Conservation (phyloP, 768 basidiomycete species). For the Auriscalpium orientale region DNA sequence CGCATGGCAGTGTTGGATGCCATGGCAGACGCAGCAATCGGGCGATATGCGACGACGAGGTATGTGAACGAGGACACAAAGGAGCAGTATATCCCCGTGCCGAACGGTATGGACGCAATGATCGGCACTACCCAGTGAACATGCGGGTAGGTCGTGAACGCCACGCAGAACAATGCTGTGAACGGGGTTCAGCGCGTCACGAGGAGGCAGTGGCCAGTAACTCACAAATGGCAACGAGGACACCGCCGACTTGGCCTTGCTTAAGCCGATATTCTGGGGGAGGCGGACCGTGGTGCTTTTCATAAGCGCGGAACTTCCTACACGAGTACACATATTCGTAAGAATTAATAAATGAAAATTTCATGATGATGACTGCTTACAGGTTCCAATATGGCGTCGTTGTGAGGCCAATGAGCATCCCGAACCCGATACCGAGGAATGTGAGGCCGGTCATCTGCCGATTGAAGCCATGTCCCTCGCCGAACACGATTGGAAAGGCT, state of each 20-base stretch:
- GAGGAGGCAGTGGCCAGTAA: not conserved
- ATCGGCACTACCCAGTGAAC: slow-evolving; percentile 44
- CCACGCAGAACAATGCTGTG: slow-evolving; percentile 44
- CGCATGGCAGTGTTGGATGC: slow-evolving; percentile 53
- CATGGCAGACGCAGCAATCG: slow-evolving; percentile 52
- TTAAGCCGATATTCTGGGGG: slow-evolving; percentile 62
- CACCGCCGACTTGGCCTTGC: slow-evolving; percentile 61
- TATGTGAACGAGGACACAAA: slow-evolving; percentile 65
- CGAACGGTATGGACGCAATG: slow-evolving; percentile 38
- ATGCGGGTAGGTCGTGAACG: slow-evolving; percentile 41
- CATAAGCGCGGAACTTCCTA: slow-evolving; percentile 33
- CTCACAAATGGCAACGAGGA: slow-evolving; percentile 54
- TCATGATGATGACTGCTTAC: slow-evolving; percentile 2
- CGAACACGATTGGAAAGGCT: slow-evolving; percentile 49
- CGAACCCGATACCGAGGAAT: slow-evolving; percentile 45
- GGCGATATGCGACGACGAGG: slow-evolving; percentile 44
- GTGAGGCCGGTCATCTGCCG: slow-evolving; percentile 40
- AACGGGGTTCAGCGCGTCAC: too few species aligned
- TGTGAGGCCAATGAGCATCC: slow-evolving; percentile 32
- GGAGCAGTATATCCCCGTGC: slow-evolving; percentile 51
- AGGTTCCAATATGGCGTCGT: slow-evolving; percentile 42
- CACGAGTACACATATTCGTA: too few species aligned
- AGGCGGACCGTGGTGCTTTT: slow-evolving; percentile 32
- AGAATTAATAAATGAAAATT: too few species aligned
- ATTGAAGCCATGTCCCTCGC: slow-evolving; percentile 41